Conservation (phyloP, 2,329 filamentous ascomycete species). For the Fusarium lateritium region DNA sequence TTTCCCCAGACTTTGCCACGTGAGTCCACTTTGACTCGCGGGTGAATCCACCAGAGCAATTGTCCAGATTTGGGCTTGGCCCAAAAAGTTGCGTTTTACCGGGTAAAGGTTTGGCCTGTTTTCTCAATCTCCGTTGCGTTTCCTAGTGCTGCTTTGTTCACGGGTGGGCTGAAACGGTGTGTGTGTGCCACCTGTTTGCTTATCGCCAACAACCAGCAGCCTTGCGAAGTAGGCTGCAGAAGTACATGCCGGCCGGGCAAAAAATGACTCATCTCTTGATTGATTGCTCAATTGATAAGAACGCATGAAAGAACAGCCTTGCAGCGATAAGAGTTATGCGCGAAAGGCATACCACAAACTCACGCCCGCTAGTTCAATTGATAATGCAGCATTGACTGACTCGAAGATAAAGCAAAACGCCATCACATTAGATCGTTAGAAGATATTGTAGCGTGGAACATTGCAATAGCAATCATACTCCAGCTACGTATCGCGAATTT, state of each 20-base stretch:
- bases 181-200: not conserved
- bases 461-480: no score
- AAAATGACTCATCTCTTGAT: not conserved
- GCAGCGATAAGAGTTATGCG: no score
- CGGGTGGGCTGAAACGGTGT: not conserved
- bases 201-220: not conserved
- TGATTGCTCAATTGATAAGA: not conserved
- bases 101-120: not conserved
- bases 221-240: not conserved
- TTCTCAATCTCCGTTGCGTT: not conserved
- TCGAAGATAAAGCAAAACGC: no score
- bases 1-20: slow-evolving; percentile 2
- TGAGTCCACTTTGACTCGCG: not conserved
- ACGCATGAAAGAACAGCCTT: not conserved
- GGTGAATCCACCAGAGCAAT: not conserved
- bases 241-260: not conserved
- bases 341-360: no score
- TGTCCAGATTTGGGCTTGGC: not conserved
- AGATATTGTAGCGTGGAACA: no score
- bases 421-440: no score
- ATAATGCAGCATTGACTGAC: no score
- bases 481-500: no score
- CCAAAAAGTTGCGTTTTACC: not conserved
- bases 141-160: no score
- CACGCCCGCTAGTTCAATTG: no score